These are phyloP conservation scores for Proliferodiscus dingleyae DNA, from an alignment of 2,329 filamentous ascomycete species.

Conservation along the genomic window DNA sequence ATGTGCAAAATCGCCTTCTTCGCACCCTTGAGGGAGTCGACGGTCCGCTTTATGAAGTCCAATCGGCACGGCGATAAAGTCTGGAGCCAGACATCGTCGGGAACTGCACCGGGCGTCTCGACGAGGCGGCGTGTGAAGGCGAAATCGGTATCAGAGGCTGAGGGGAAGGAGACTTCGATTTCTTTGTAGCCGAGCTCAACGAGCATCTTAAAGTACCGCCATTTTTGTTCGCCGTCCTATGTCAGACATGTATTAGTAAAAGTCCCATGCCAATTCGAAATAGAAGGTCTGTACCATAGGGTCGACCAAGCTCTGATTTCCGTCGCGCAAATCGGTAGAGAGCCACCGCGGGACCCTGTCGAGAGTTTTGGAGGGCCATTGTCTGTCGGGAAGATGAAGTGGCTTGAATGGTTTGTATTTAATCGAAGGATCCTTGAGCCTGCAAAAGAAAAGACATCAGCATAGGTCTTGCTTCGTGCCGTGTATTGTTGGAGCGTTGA, in stretches of 20 bases:
- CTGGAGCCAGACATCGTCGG: slow-evolving; percentile 87
- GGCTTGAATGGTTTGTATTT: slow-evolving; percentile 70
- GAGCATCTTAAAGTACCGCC: slow-evolving; percentile 91
- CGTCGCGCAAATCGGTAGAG: slow-evolving; percentile 82
- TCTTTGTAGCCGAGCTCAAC: slow-evolving; percentile 92
- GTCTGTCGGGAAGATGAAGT: slow-evolving; percentile 47
- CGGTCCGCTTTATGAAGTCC: slow-evolving; percentile 83
- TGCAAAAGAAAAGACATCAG: slow-evolving; percentile 24
- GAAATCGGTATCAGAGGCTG: slow-evolving; percentile 91
- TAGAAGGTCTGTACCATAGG: slow-evolving; percentile 66
- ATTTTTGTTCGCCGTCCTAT: slow-evolving; percentile 69
- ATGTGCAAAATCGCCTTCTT: slow-evolving; percentile 95
- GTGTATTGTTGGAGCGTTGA: background rate
- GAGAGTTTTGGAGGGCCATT: slow-evolving; percentile 47
- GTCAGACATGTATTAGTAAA: background rate
- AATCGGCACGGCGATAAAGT: slow-evolving; percentile 88
- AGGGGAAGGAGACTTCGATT: slow-evolving; percentile 94
- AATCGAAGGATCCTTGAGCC: slow-evolving; percentile 69
- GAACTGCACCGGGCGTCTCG: slow-evolving; percentile 75
- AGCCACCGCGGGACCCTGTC: slow-evolving; percentile 88
- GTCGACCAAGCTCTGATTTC: slow-evolving; percentile 88
- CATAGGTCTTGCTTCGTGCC: background rate
- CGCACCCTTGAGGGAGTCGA: slow-evolving; percentile 80
- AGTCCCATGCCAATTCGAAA: background rate
- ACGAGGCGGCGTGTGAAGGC: slow-evolving; percentile 87